phyloP scores from a whole-genome alignment of 495 filamentous ascomycete species.

The Acidiella bohemica region DNA sequence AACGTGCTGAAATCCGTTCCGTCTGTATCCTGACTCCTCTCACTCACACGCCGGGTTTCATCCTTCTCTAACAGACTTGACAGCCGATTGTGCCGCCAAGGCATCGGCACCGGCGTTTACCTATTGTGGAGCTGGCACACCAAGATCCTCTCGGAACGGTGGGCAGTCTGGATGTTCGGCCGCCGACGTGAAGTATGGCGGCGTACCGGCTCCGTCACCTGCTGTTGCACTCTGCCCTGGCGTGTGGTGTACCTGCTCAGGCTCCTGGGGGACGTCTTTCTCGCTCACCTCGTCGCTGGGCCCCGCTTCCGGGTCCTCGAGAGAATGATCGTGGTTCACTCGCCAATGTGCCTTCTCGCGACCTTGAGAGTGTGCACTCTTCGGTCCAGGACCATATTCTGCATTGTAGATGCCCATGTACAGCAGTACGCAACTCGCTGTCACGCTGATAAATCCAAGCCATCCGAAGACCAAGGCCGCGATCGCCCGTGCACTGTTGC shows the following conservation, averaged over 20 bases:
- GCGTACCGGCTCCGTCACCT: background rate
- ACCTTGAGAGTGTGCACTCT: conserved; percentile 5
- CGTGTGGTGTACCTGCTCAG: background rate
- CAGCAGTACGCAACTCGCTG: conserved; percentile 11
- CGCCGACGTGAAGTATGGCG: conserved; percentile 3
- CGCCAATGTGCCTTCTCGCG: background rate
- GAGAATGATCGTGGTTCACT: background rate
- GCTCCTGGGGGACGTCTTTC: conserved; percentile 1
- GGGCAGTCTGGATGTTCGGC: conserved; percentile 9
- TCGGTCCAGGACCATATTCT: conserved; percentile 6
- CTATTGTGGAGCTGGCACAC: too few species aligned
- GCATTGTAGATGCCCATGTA: conserved; percentile 8
- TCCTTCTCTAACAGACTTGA: conserved; percentile 6
- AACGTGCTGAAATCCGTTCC: conserved; percentile 16
- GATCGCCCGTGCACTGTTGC: conserved; percentile 28
- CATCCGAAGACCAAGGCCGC: conserved; percentile 33
- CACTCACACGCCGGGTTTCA: background rate
- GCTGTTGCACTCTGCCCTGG: too few species aligned
- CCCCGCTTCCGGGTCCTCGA: conserved; percentile 1
- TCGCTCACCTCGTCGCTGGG: background rate
- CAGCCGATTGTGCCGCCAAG: conserved; percentile 4
- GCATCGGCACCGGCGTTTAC: conserved; percentile 14
- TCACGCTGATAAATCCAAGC: conserved; percentile 25
- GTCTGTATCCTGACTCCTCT: conserved; percentile 8
- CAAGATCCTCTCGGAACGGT: too few species aligned